phyloP scores from a whole-genome alignment of 2,329 filamentous ascomycete species.

The Eutypa lata region DNA sequence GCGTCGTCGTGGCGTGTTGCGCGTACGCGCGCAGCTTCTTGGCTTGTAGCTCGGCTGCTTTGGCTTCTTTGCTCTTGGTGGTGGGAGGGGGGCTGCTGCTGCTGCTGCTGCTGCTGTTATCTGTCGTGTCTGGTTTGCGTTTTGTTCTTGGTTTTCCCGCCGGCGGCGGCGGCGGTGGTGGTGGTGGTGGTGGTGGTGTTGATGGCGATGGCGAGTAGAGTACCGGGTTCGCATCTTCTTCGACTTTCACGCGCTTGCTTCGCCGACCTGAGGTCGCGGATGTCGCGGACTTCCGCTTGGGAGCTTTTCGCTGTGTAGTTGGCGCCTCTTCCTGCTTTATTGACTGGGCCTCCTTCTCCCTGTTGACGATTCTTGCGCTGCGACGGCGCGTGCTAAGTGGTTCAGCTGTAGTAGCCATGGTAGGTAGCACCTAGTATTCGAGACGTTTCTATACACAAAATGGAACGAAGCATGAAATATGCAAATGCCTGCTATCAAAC shows the following conservation, averaged over 20 bases:
- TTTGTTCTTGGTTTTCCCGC: conserved; percentile 7
- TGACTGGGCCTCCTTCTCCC: conserved; percentile 1
- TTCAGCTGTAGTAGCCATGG: neutral
- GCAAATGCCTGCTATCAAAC: too few species aligned
- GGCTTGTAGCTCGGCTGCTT: conserved; percentile 27
- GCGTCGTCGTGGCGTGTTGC: conserved; percentile 43
- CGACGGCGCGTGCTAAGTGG: conserved; percentile 12
- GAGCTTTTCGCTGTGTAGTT: neutral
- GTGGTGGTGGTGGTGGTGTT: neutral
- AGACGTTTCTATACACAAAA: neutral
- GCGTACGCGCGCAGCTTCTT: conserved; percentile 43
- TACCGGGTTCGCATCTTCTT: conserved; percentile 2
- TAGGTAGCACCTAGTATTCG: neutral
- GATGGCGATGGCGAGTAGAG: neutral
- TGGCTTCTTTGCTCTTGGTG: conserved; percentile 9
- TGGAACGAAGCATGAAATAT: neutral
- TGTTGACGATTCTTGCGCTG: conserved; percentile 14
- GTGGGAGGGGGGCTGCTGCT: neutral
- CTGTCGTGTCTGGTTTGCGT: neutral
- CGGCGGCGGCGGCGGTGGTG: neutral
- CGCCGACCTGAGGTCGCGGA: neutral
- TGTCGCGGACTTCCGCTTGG: conserved; percentile 1
- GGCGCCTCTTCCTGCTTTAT: conserved; percentile 11
- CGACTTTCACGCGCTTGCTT: conserved; percentile 15
- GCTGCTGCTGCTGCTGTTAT: conserved; percentile 1